Evolutionary conservation across 108 stramenopile genomes (phyloP).

Genomic region (Chaetoceros tenuissimus): DNA sequence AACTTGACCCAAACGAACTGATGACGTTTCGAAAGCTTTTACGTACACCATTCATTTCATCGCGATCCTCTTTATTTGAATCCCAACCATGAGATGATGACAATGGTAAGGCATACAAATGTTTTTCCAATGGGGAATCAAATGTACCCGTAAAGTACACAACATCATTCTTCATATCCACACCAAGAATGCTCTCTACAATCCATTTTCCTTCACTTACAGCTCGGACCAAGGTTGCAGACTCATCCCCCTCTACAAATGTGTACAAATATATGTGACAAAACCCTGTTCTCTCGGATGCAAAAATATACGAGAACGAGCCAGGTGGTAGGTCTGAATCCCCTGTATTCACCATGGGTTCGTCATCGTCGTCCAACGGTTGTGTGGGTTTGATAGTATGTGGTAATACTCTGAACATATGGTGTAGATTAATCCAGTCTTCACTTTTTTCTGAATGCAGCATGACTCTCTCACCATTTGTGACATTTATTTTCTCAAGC

Average conservation of each 20-base stretch:
- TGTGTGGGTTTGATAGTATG: constrained; percentile 49
- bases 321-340: constrained; percentile 41
- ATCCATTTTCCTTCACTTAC: constrained; percentile 66
- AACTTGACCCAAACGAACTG: constrained; percentile 27
- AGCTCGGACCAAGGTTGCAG: constrained; percentile 44
- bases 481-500: constrained; percentile 44
- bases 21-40: constrained; percentile 48
- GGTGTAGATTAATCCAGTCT: constrained; percentile 90
- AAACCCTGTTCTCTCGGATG: constrained; percentile 74
- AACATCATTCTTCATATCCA: constrained; percentile 50
- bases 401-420: constrained; percentile 49
- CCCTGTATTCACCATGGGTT: constrained; percentile 2
- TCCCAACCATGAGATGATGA: background rate
- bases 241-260: constrained; percentile 47
- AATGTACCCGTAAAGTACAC: constrained; percentile 81
- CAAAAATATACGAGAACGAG: constrained; percentile 76
- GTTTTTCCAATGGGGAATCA: constrained; percentile 70
- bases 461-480: constrained; percentile 23
- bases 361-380: constrained; percentile 26
- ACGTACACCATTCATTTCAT: constrained; percentile 27
- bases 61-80: background rate
- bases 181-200: constrained; percentile 70
- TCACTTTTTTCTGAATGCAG: constrained; percentile 65
- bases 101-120: constrained; percentile 72
- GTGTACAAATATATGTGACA: constrained; percentile 83